A percentile compares a stretch with the other conserved stretches of the same genome.
phyloP scores from a whole-genome alignment of 108 stramenopile species.

The Hondaea fermentalgiana region DNA sequence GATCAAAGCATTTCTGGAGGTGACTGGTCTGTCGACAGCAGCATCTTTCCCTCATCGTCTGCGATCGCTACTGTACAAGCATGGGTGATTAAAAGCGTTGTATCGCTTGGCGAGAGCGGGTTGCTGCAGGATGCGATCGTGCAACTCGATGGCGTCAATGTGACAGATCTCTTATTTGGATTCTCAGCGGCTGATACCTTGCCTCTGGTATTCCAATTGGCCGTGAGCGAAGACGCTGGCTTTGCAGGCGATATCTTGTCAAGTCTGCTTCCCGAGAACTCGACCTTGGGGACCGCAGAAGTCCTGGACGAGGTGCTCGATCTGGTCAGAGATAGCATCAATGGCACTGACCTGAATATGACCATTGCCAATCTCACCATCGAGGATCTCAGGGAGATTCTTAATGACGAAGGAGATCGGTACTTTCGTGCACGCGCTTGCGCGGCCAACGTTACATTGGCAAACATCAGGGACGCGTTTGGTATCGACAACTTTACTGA shows the following conservation, averaged over 20 bases:
- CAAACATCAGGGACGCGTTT: not conserved
- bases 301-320: not conserved
- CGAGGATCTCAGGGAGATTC: not conserved
- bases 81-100: too few relatives aligned
- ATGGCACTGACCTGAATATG: not conserved
- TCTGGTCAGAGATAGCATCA: not conserved
- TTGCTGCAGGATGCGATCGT: too few relatives aligned
- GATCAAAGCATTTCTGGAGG: not conserved
- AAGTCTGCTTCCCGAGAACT: not conserved
- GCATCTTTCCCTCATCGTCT: too few relatives aligned
- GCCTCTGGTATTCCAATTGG: too few relatives aligned
- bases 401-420: not conserved
- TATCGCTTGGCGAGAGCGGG: too few relatives aligned
- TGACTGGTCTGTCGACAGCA: too few relatives aligned
- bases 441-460: not conserved
- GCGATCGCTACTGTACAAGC: too few relatives aligned
- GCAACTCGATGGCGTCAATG: too few relatives aligned
- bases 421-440: not conserved
- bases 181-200: too few relatives aligned
- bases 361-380: not conserved
- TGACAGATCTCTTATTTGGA: too few relatives aligned
- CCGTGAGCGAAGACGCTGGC: too few relatives aligned
- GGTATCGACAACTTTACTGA: not conserved
- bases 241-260: not conserved
- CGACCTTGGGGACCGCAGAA: not conserved